Evolutionary conservation across 2,329 filamentous ascomycete species (phyloP).

Genomic region (Pseudogymnoascus sp.): DNA sequence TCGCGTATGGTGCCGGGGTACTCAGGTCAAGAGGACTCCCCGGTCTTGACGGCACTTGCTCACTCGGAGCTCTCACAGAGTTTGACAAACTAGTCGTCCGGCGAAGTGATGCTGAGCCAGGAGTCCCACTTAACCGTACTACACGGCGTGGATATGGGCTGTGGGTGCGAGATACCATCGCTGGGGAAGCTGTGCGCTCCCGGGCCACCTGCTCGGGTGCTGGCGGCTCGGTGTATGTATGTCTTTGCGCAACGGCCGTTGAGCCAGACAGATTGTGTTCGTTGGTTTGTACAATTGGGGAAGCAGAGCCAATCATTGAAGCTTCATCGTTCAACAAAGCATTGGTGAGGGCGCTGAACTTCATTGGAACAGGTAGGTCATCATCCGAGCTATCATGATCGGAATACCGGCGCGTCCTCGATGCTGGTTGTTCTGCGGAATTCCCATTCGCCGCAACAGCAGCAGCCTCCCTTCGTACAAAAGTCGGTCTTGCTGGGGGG

Average conservation of each 20-base stretch:
- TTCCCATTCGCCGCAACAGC: slow-evolving; percentile 8
- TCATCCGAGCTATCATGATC: slow-evolving; percentile 87
- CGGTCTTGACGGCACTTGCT: slow-evolving; percentile 8
- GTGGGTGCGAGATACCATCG: slow-evolving; percentile 8
- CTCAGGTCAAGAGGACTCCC: slow-evolving; percentile 23
- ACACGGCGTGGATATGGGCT: slow-evolving; percentile 24
- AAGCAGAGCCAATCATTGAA: slow-evolving; percentile 22
- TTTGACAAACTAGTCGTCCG: slow-evolving; percentile 23
- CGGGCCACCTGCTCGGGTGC: background rate
- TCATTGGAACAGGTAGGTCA: slow-evolving; percentile 84
- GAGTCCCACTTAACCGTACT: slow-evolving; percentile 27
- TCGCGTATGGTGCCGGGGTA: slow-evolving; percentile 24
- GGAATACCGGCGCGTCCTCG: slow-evolving; percentile 37
- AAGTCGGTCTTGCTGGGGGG: slow-evolving; percentile 37
- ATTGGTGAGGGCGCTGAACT: slow-evolving; percentile 86
- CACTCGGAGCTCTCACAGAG: slow-evolving; percentile 17
- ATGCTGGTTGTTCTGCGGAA: background rate
- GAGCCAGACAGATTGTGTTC: background rate
- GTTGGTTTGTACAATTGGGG: slow-evolving; percentile 9
- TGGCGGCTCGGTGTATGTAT: background rate
- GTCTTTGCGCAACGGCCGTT: background rate
- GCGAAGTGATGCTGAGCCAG: slow-evolving; percentile 20
- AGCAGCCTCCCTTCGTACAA: slow-evolving; percentile 15
- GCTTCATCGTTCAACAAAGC: slow-evolving; percentile 63
- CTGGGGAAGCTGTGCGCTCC: background rate